Percentiles rank a stretch among this genome's conserved stretches.
phyloP scores from a whole-genome alignment of 2,329 filamentous ascomycete species.

The Neurospora sp. region DNA sequence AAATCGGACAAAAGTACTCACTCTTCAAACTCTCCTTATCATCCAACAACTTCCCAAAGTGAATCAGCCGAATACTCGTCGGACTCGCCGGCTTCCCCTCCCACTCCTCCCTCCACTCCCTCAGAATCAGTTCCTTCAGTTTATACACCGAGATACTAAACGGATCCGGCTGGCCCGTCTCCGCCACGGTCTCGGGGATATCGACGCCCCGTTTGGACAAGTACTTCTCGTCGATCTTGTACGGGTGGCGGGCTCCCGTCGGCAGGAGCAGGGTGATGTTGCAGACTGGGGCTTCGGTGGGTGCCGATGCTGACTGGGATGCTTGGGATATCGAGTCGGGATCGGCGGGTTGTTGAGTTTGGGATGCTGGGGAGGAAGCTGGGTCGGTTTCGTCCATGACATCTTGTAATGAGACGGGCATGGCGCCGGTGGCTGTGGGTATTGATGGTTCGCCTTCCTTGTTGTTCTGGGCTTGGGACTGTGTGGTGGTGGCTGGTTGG shows the following conservation, averaged over 20 bases:
- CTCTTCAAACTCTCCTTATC: conserved; percentile 79
- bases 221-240: conserved; percentile 82
- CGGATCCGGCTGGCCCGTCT: conserved; percentile 57
- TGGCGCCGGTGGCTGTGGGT: background rate
- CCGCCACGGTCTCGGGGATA: conserved; percentile 52
- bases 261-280: conserved; percentile 77
- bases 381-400: background rate
- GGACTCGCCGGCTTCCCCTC: conserved; percentile 77
- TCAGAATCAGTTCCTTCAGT: conserved; percentile 83
- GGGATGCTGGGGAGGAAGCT: background rate
- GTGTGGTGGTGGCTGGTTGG: background rate
- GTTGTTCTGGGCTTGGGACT: background rate
- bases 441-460: background rate
- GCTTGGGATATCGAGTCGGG: background rate
- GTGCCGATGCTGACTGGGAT: background rate
- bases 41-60: conserved; percentile 82
- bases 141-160: conserved; percentile 90
- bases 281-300: conserved; percentile 36
- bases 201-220: conserved; percentile 69
- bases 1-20: conserved; percentile 32
- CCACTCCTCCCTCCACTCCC: conserved; percentile 91
- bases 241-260: conserved; percentile 74
- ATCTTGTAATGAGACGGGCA: background rate
- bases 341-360: background rate
- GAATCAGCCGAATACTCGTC: conserved; percentile 81